phyloP scores from a whole-genome alignment of 2,329 filamentous ascomycete species.

The Bertia moriformis region DNA sequence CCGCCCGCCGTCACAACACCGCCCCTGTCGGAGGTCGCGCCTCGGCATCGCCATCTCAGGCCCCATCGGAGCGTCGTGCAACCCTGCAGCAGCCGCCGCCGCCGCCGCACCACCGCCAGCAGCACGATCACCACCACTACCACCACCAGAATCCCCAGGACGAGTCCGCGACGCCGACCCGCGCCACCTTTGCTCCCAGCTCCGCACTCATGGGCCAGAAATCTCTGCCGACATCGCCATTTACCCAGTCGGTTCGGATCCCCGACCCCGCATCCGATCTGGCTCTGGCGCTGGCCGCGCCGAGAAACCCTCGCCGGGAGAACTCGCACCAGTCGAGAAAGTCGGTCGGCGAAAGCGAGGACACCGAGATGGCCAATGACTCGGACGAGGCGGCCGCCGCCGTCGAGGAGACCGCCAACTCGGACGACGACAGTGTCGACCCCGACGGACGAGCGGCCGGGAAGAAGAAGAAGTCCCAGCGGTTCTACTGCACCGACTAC shows the following conservation, averaged over 20 bases:
- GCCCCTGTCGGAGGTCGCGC: too few species aligned
- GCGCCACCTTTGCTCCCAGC: constrained; percentile 29
- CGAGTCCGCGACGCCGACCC: constrained; percentile 43
- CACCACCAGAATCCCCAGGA: constrained; percentile 4
- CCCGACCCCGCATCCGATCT: constrained; percentile 28
- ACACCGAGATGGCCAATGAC: constrained; percentile 39
- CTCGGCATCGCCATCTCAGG: too few species aligned
- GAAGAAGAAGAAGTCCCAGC: constrained; percentile 63
- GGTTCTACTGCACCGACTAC: constrained; percentile 64
- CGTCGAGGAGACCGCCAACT: constrained; percentile 34
- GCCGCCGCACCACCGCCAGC: too few species aligned
- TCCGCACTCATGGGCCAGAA: constrained; percentile 27
- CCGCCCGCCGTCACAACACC: too few species aligned
- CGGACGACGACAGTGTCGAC: constrained; percentile 51
- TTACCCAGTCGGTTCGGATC: constrained; percentile 31
- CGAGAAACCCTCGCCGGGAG: constrained; percentile 29
- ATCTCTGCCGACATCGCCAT: constrained; percentile 36
- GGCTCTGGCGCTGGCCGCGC: too few species aligned
- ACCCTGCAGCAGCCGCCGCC: too few species aligned
- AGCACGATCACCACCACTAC: too few species aligned
- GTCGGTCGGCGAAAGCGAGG: constrained; percentile 57
- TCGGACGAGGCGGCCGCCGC: constrained; percentile 47
- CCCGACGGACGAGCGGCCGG: constrained; percentile 39
- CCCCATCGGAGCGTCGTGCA: too few species aligned
- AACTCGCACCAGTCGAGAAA: constrained; percentile 46